Percentiles rank a stretch among this genome's conserved stretches.
These are phyloP conservation scores for Sungouiella thailandica DNA, from an alignment of 805 yeast genomes.

Conservation along the genomic window DNA sequence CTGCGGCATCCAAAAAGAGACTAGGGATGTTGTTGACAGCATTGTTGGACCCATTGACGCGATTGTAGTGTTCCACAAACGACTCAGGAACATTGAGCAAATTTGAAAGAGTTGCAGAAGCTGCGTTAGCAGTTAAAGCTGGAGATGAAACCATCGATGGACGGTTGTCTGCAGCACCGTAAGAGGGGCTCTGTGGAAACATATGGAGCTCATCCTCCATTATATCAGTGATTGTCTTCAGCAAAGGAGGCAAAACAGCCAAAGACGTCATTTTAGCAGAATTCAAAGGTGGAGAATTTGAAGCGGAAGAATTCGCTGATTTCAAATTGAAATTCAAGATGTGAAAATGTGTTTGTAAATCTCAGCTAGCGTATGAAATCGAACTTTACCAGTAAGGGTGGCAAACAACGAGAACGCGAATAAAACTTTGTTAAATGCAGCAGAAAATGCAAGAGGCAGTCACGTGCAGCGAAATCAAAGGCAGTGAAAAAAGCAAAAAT, in stretches of 20 bases:
- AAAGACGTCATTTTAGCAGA: slow-evolving; percentile 41
- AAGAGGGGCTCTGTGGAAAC: slow-evolving; percentile 1
- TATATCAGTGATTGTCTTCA: slow-evolving; percentile 52
- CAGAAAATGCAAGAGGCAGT: no score
- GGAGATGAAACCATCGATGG: slow-evolving; percentile 8
- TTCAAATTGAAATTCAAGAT: no score
- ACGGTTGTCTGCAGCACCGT: slow-evolving; percentile 4
- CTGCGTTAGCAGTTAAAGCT: slow-evolving; percentile 8
- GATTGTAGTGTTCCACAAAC: slow-evolving; percentile 21
- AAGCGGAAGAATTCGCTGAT: no score
- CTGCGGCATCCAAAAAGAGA: slow-evolving; percentile 7
- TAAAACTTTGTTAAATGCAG: no score
- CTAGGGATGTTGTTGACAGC: slow-evolving; percentile 14
- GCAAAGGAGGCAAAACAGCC: slow-evolving; percentile 45
- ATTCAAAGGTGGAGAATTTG: no score
- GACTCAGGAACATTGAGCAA: slow-evolving; percentile 30
- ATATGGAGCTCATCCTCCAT: slow-evolving; percentile 58
- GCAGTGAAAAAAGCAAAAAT: no score
- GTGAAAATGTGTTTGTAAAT: no score
- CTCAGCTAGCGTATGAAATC: no score
- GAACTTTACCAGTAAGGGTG: no score
- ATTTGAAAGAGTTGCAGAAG: slow-evolving; percentile 20
- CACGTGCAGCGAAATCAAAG: background rate
- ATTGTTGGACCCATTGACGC: slow-evolving; percentile 12
- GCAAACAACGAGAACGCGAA: no score